Conservation (phyloP, 768 basidiomycete genomes). For the Mycena filopes region DNA sequence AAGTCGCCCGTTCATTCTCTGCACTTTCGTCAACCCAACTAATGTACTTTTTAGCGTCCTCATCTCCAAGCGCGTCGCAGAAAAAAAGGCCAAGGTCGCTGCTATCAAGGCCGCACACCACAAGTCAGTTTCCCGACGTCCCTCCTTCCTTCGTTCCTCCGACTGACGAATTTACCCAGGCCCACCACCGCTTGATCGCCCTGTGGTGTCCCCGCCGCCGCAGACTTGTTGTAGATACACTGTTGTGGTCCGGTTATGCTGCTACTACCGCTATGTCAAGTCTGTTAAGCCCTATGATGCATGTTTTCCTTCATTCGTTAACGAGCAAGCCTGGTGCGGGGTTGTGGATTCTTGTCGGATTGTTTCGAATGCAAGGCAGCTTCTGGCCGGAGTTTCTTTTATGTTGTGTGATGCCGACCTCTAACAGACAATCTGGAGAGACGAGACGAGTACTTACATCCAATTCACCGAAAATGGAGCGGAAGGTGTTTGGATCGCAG, state of each 20-base stretch:
- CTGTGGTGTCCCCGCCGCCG: slow-evolving; percentile 4
- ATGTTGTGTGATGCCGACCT: too few species aligned
- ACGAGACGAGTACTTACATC: too few species aligned
- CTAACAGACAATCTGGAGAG: too few species aligned
- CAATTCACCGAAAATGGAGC: too few species aligned
- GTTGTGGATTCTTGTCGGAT: too few species aligned
- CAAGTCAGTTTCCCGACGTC: slow-evolving; percentile 52
- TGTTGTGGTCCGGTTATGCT: slow-evolving; percentile 29
- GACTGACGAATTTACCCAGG: slow-evolving; percentile 5
- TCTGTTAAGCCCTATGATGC: slow-evolving; percentile 30
- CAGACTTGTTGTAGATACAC: slow-evolving; percentile 23
- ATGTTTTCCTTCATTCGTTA: slow-evolving; percentile 20
- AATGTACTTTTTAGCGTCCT: slow-evolving; percentile 56
- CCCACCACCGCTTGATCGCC: slow-evolving; percentile 26
- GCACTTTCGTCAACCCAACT: not conserved
- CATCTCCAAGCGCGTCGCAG: slow-evolving; percentile 88
- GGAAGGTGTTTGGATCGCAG: too few species aligned
- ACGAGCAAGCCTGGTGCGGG: not conserved
- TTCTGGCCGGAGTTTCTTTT: too few species aligned
- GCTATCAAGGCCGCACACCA: slow-evolving; percentile 89
- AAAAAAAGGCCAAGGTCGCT: slow-evolving; percentile 92
- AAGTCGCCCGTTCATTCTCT: slow-evolving; percentile 41
- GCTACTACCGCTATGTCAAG: slow-evolving; percentile 23
- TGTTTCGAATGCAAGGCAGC: too few species aligned
- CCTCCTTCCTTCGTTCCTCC: not conserved